phyloP scores from a whole-genome alignment of 345 rosid genomes.

The Orychophragmus violaceus region DNA sequence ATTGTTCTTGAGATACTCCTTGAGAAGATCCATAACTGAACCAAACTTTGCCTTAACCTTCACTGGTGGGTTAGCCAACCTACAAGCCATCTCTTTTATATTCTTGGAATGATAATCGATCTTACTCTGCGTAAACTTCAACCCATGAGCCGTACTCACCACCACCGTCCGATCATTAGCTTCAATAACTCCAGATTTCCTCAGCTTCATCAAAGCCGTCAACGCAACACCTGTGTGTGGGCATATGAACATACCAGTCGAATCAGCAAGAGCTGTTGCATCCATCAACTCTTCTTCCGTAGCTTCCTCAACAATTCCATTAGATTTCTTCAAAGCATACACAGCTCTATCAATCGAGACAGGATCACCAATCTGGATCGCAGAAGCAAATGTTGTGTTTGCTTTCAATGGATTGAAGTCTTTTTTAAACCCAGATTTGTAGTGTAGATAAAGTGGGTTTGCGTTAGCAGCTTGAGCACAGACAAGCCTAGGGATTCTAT shows the following conservation, averaged over 20 bases:
- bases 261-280: slow-evolving; percentile 77
- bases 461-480: slow-evolving; percentile 92
- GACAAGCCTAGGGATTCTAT: slow-evolving; percentile 66
- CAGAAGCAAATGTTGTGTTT: slow-evolving; percentile 65
- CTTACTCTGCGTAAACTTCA: slow-evolving; percentile 78
- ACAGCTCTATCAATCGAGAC: slow-evolving; percentile 85
- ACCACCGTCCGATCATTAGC: slow-evolving; percentile 67
- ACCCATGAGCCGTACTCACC: slow-evolving; percentile 84
- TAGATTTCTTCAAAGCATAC: slow-evolving; percentile 53
- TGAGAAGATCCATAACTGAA: slow-evolving; percentile 70
- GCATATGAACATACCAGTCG: slow-evolving; percentile 86
- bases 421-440: slow-evolving; percentile 50
- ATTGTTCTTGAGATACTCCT: slow-evolving; percentile 27
- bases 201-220: slow-evolving; percentile 68
- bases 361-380: slow-evolving; percentile 87
- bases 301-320: slow-evolving; percentile 86
- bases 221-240: slow-evolving; percentile 90
- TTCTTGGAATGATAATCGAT: slow-evolving; percentile 65
- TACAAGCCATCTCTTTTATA: slow-evolving; percentile 70
- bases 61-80: slow-evolving; percentile 65
- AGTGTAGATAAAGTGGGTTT: slow-evolving; percentile 69
- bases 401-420: slow-evolving; percentile 59
- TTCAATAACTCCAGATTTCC: slow-evolving; percentile 53
- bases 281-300: slow-evolving; percentile 87
- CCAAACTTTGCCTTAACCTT: slow-evolving; percentile 69